phyloP scores from a whole-genome alignment of 345 rosid genomes.

The Rhodamnia argentea region DNA sequence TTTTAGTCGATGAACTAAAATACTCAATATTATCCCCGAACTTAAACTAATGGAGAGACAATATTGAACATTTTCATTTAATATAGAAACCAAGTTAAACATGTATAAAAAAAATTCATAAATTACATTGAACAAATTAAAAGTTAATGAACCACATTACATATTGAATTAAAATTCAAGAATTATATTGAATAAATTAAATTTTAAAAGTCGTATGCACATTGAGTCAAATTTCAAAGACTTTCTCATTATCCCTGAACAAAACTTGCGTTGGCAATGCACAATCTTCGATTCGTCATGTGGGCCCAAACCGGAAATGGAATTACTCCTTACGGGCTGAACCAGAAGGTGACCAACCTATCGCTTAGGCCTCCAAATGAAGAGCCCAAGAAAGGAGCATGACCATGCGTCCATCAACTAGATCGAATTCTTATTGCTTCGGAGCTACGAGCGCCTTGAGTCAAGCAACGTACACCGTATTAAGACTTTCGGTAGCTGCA shows the following conservation, averaged over 20 bases:
- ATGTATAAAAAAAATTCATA: too few species aligned
- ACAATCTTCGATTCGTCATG: neutral
- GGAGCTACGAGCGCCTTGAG: neutral
- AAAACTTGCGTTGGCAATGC: neutral
- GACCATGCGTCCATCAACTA: neutral
- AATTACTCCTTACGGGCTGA: neutral
- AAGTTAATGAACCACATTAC: too few species aligned
- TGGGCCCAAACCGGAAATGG: neutral
- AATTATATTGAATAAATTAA: too few species aligned
- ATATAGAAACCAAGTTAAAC: too few species aligned
- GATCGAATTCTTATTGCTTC: neutral
- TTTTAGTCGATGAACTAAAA: too few species aligned
- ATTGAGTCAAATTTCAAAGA: too few species aligned
- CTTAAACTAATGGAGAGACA: too few species aligned
- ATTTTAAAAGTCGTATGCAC: too few species aligned
- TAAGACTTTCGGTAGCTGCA: neutral
- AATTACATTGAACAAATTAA: too few species aligned
- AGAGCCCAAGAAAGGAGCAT: neutral
- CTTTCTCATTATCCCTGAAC: too few species aligned
- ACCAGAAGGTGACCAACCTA: neutral
- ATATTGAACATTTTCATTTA: too few species aligned
- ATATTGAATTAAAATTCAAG: accelerated
- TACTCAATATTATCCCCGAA: too few species aligned
- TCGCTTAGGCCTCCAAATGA: neutral
- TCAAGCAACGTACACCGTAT: neutral